Evolutionary conservation across 164 flowering plant species (phyloP).

Genomic region (Platanus orientalis): DNA sequence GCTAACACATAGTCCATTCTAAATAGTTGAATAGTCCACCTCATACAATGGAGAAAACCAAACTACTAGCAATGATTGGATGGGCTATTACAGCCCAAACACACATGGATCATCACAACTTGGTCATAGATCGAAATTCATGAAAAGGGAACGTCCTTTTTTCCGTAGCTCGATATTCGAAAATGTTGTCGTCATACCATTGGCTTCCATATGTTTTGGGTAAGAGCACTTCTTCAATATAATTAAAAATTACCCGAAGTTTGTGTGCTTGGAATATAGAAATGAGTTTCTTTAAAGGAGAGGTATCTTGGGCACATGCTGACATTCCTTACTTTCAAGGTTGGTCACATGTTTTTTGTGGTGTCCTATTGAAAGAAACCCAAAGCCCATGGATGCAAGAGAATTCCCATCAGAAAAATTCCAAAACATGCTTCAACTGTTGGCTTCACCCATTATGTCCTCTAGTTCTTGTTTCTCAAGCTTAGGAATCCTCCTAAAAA

Average conservation of each 20-base stretch:
- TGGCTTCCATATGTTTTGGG: constrained; percentile 26
- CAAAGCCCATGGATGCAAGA: constrained; percentile 25
- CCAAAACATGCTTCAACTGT: constrained; percentile 29
- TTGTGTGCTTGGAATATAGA: constrained; percentile 8
- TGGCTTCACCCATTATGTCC: constrained; percentile 43
- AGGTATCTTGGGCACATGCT: constrained; percentile 44
- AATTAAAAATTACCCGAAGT: constrained; percentile 2
- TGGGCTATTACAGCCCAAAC: no score
- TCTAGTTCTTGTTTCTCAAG: constrained; percentile 49
- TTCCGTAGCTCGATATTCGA: constrained; percentile 26
- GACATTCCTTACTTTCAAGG: constrained; percentile 33
- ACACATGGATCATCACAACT: constrained; percentile 1
- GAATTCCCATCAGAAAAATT: constrained; percentile 30
- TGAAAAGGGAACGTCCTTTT: constrained; percentile 7
- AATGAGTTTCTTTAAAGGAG: neutral
- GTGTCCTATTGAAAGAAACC: constrained; percentile 28
- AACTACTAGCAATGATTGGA: no score
- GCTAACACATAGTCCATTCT: no score
- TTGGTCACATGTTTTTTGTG: constrained; percentile 26
- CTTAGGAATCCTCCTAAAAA: constrained; percentile 53
- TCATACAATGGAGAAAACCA: no score
- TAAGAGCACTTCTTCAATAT: neutral
- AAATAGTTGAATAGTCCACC: no score
- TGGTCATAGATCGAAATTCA: constrained; percentile 11
- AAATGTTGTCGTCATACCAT: constrained; percentile 14